Evolutionary conservation across 2,329 filamentous ascomycete genomes (phyloP), one percentile per base, ranked within the genome.

Genomic region (Dichotomopilus funicola): DNA sequence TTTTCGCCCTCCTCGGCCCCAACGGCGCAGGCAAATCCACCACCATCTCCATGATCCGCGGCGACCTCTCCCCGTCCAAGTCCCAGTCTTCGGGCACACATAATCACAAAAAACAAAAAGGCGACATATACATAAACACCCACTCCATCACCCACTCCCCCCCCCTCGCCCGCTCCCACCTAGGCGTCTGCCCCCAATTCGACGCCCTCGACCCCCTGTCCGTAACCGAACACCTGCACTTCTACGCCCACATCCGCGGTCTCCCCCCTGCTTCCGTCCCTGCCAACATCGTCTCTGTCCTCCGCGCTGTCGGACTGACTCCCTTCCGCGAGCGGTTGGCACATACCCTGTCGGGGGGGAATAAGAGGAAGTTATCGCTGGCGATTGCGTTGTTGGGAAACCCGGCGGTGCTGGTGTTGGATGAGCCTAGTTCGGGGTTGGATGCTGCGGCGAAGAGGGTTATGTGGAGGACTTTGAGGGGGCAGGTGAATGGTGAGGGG

Each of bases 381-480:
- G 91, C 88, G 3, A 95, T 96, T 54, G 91, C 92, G 0, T 75
- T 97, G 1, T 95, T 96, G 80, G 92, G 91, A 4, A 95, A 96
- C 64, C 91, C 91, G 0, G 83, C 85, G 0, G 91, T 96, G 0
- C 75, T 97, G 1, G 77, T 96, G 0, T 84, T 96, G 1, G 92
- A 97, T 65, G 92, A 96, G 67, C 92, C 92, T 0, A 88, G 83
- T 0, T 91, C 86, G 0, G 91, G 91, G 0, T 88, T 96, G 74
- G 92, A 97, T 64, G 91, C 91, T 0, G 90, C 89, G 0, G 87
- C 89, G 0, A 96, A 96, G 70, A 82, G 92, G 43, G 81, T 95
- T 61, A 95, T 97, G 88, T 96, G 92, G 92, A 83, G 83, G 55
- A 95, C 91, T 0, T 77, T 96, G 0, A 81, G 82, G 3, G 79